These are phyloP conservation scores for Triadica sebifera DNA, from an alignment of 345 rosid genomes.

Conservation along the genomic window DNA sequence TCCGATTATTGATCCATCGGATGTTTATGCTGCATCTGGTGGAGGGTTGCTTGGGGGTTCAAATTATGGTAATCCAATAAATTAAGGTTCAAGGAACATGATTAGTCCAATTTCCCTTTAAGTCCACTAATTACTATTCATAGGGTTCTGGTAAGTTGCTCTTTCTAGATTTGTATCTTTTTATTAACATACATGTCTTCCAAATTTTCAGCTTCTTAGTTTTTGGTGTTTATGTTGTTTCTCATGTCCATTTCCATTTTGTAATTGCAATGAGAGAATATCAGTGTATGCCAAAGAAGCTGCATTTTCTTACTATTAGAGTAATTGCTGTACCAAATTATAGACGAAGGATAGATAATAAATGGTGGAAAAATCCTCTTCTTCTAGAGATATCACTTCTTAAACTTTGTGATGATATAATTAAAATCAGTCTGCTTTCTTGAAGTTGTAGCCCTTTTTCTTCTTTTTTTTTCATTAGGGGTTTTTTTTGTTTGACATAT, in stretches of 20 bases:
- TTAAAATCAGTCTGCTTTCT: constrained; percentile 26
- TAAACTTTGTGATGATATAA: constrained; percentile 15
- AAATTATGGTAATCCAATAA: constrained; percentile 61
- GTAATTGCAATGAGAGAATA: constrained; percentile 24
- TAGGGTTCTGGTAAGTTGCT: constrained; percentile 34
- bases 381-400: constrained; percentile 23
- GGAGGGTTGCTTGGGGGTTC: constrained; percentile 67
- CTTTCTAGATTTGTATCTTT: constrained; percentile 20
- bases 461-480: constrained; percentile 1
- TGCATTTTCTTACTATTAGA: constrained; percentile 19
- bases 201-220: constrained; percentile 20
- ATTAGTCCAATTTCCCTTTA: constrained; percentile 16
- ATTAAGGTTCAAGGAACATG: constrained; percentile 17
- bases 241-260: constrained; percentile 10
- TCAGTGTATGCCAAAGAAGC: constrained; percentile 23
- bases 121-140: constrained; percentile 32
- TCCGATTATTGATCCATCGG: constrained; percentile 57
- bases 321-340: constrained; percentile 19
- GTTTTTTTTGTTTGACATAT: constrained; percentile 18
- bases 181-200: constrained; percentile 14
- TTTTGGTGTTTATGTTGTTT: not conserved
- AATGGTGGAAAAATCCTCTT: constrained; percentile 10
- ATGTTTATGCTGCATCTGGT: constrained; percentile 55
- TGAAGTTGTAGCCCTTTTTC: constrained; percentile 23
- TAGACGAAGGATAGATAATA: constrained; percentile 11